These are phyloP conservation scores for Ganoderma leucocontextum DNA, from an alignment of 1,284 basidiomycete species.

Conservation along the genomic window DNA sequence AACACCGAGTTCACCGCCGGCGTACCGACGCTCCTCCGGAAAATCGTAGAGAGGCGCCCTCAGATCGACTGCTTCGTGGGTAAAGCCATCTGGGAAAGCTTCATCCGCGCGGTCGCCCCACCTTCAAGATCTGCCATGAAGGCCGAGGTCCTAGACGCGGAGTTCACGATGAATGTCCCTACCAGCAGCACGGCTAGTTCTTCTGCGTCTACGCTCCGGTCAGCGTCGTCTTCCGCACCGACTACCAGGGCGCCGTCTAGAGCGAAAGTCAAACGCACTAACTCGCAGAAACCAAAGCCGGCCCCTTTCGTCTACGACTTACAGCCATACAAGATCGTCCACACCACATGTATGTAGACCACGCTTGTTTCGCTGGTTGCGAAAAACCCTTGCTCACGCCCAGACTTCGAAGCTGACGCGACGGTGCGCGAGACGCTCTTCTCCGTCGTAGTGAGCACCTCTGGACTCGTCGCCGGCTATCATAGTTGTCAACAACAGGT, in stretches of 20 bases:
- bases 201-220: not conserved
- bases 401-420: slow-evolving; percentile 4
- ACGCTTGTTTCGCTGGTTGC: not conserved
- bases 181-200: not conserved
- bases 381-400: not conserved
- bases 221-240: not conserved
- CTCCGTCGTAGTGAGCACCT: slow-evolving; percentile 73
- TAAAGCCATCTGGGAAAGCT: slow-evolving; percentile 67
- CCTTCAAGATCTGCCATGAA: not conserved
- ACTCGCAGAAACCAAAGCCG: not conserved
- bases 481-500: slow-evolving; percentile 42
- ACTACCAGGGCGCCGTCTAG: not conserved
- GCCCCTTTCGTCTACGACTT: slow-evolving; percentile 41
- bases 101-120: slow-evolving; percentile 30
- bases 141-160: not conserved
- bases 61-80: slow-evolving; percentile 77
- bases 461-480: slow-evolving; percentile 67
- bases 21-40: slow-evolving; percentile 55
- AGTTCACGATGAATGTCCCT: not conserved
- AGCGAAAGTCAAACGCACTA: not conserved
- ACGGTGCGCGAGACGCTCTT: slow-evolving; percentile 61
- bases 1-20: slow-evolving; percentile 36
- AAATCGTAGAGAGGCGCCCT: slow-evolving; percentile 63
- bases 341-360: slow-evolving; percentile 30
- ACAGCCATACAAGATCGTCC: slow-evolving; percentile 59